Evolutionary conservation across 192 early-diverging fungal species (phyloP), one percentile per base, ranked within the genome.

Genomic region (Backusella liffmaniae): DNA sequence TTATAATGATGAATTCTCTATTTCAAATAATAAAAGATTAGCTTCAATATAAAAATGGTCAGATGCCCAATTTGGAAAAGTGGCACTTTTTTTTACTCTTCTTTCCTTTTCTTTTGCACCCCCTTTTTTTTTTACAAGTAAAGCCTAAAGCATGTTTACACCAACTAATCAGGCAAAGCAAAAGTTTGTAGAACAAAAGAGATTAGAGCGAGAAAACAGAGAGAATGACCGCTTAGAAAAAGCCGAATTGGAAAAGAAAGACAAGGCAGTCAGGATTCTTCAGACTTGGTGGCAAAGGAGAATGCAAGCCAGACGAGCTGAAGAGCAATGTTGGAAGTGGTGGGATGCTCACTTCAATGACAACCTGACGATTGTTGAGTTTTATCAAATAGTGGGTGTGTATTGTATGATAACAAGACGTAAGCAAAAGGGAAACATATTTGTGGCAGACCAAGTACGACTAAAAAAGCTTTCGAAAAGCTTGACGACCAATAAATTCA

Each of bases 201-300:
- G 73, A 42, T 18, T 39, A 51, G 79, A 80, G 62, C 75, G 79
- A n/a, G 42, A 73, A 21, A 67, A 66, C 36, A 75, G 79, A 39
- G 79, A 80, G 30, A 34, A 70, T 12, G 70, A 80, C 30, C 37
- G 75, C 39, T n/a, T 36, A 66, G 71, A 73, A 9, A 37, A 73
- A 36, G 37, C 32, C 7, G 67, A 51, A 4, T 12, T 30, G 16
- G 34, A 68, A 23, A 51, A 69, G 21, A 59, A 35, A 49, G 42
- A 23, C 26, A 66, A 21, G 10, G 75, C 79, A 16, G 79, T 34
- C 12, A 7, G 34, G 12, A 15, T 34, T 10, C 36, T 80, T 35
- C 79, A 80, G 29, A 71, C 12, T 4, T 67, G 67, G 67, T 80
- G 79, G 79, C 56, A 29, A 71, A 7, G 18, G 29, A 53, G 69